These are phyloP conservation scores for Asterochloris sp. DNA, from an alignment of 139 green algal genomes.

Conservation along the genomic window DNA sequence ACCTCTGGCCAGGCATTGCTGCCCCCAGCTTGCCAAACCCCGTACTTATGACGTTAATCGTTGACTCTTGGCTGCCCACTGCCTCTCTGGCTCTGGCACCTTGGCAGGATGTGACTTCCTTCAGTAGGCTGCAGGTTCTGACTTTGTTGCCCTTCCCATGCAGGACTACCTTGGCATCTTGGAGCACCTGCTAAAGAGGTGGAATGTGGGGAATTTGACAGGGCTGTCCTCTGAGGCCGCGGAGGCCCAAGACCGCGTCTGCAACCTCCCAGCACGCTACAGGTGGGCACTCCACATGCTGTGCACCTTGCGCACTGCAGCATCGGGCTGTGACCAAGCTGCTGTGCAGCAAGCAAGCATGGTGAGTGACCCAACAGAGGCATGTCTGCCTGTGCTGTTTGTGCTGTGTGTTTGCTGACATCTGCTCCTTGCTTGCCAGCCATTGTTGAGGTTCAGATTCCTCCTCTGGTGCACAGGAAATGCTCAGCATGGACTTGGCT, in stretches of 20 bases:
- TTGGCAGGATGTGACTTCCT: not conserved
- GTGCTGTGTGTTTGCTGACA: too few relatives aligned
- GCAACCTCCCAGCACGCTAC: constrained; percentile 69
- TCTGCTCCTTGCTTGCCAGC: too few relatives aligned
- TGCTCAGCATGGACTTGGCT: too few relatives aligned
- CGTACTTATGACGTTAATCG: not conserved
- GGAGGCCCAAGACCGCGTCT: constrained; percentile 72
- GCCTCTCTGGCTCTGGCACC: not conserved
- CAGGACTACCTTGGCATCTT: constrained; percentile 96
- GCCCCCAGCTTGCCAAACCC: too few relatives aligned
- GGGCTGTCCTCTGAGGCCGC: constrained; percentile 64
- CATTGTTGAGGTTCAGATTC: too few relatives aligned
- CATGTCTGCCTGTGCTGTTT: too few relatives aligned
- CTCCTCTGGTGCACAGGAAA: too few relatives aligned
- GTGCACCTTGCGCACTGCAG: constrained; percentile 37
- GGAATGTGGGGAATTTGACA: constrained; percentile 63
- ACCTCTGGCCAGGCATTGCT: too few relatives aligned
- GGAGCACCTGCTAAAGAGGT: constrained; percentile 86
- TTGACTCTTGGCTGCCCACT: too few relatives aligned
- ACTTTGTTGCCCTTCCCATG: not conserved
- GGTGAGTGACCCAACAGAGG: not conserved
- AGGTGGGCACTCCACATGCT: not conserved
- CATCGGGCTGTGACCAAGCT: not conserved
- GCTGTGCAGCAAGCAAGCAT: not conserved
- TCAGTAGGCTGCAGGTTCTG: not conserved